Evolutionary conservation across 2,329 filamentous ascomycete species (phyloP).

Genomic region (Claviceps fusiformis): DNA sequence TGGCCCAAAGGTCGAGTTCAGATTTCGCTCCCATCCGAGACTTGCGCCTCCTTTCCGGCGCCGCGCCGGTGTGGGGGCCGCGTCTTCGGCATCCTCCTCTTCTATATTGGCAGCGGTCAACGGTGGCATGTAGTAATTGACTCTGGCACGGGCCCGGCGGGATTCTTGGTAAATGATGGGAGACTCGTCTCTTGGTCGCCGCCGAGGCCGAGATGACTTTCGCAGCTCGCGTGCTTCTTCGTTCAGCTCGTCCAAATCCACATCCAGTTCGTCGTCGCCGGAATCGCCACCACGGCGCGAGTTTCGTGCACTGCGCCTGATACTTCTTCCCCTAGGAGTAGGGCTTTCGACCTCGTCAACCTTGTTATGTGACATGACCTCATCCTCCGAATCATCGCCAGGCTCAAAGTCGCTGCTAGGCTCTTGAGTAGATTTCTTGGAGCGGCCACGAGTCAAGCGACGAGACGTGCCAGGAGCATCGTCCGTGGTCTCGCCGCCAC

Average conservation of each 20-base stretch:
- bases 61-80: conserved; percentile 54
- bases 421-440: conserved; percentile 34
- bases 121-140: conserved; percentile 78
- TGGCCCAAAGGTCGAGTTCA: conserved; percentile 84
- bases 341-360: conserved; percentile 35
- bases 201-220: conserved; percentile 38
- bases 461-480: conserved; percentile 23
- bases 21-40: conserved; percentile 57
- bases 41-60: conserved; percentile 48
- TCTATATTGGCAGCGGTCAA: conserved; percentile 51
- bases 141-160: conserved; percentile 41
- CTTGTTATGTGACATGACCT: conserved; percentile 30
- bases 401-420: conserved; percentile 50
- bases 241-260: conserved; percentile 51
- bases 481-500: conserved; percentile 13
- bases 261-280: conserved; percentile 41
- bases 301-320: conserved; percentile 25
- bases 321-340: conserved; percentile 34
- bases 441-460: conserved; percentile 33
- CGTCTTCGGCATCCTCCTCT: conserved; percentile 56
- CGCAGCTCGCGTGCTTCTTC: conserved; percentile 52
- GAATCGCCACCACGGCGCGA: conserved; percentile 38
- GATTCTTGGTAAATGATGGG: conserved; percentile 46
- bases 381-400: conserved; percentile 44
- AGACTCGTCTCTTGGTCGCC: conserved; percentile 36